Conservation (phyloP, 306 rosid genomes). For the Carpinus fangiana region DNA sequence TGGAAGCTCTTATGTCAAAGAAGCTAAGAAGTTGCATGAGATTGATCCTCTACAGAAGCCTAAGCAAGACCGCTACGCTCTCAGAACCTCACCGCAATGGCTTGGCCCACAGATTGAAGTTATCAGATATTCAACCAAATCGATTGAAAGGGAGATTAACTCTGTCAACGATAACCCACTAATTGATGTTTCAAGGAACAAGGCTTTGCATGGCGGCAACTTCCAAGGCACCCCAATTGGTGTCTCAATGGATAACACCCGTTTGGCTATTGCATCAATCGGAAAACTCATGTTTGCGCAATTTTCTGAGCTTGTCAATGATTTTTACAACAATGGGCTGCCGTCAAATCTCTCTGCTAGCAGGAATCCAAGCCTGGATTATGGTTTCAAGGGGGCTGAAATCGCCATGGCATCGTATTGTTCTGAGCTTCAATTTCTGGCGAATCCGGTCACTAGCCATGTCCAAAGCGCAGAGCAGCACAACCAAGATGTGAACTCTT, state of each 20-base stretch:
- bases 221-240: constrained; percentile 97
- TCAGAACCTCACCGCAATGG: constrained; percentile 95
- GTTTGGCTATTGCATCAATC: constrained; percentile 80
- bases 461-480: constrained; percentile 95
- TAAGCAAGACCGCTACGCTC: constrained; percentile 80
- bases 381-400: constrained; percentile 89
- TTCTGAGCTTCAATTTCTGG: constrained; percentile 79
- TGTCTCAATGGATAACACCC: constrained; percentile 93
- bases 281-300: constrained; percentile 95
- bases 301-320: constrained; percentile 88
- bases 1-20: constrained; percentile 75
- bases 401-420: constrained; percentile 97
- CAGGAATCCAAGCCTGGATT: constrained; percentile 85
- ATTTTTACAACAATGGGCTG: constrained; percentile 78
- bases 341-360: constrained; percentile 82
- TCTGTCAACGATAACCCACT: constrained; percentile 90
- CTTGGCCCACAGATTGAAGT: constrained; percentile 90
- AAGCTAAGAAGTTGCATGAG: constrained; percentile 71
- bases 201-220: constrained; percentile 91
- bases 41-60: constrained; percentile 85
- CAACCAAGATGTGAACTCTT: constrained; percentile 89
- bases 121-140: constrained; percentile 75
- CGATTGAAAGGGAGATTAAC: constrained; percentile 87
- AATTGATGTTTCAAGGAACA: constrained; percentile 91
- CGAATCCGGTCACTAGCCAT: constrained; percentile 84